Conservation (phyloP, 805 yeast genomes). For the Candida vaughaniae region DNA sequence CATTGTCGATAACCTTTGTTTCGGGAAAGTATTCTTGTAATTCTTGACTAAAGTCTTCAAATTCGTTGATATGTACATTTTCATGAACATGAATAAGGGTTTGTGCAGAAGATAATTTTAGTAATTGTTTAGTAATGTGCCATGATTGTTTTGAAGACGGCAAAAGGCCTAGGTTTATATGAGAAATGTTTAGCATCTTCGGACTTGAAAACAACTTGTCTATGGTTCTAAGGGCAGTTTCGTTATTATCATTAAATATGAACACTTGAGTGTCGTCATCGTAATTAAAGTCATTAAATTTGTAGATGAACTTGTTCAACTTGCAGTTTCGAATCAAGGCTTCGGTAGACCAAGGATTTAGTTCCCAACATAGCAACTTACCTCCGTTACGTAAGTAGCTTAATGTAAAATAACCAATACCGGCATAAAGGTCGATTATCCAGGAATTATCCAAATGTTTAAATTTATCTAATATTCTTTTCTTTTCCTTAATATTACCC, state of each 20-base stretch:
- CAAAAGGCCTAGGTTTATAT: slow-evolving; percentile 75
- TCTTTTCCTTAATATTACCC: slow-evolving; percentile 82
- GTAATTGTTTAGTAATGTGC: slow-evolving; percentile 37
- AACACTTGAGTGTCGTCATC: slow-evolving; percentile 34
- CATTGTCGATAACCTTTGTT: slow-evolving; percentile 10
- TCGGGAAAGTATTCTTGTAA: slow-evolving; percentile 9
- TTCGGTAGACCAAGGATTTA: slow-evolving; percentile 80
- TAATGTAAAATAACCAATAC: slow-evolving; percentile 82
- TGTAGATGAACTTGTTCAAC: slow-evolving; percentile 41
- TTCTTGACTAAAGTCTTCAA: slow-evolving; percentile 29
- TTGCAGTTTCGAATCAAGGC: slow-evolving; percentile 61
- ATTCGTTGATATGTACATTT: slow-evolving; percentile 51
- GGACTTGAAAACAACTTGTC: neutral
- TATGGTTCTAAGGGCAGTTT: slow-evolving; percentile 30
- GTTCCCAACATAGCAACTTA: slow-evolving; percentile 70
- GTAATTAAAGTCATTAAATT: slow-evolving; percentile 24
- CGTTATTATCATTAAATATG: slow-evolving; percentile 67
- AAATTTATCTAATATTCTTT: slow-evolving; percentile 52
- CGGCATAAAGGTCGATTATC: slow-evolving; percentile 74
- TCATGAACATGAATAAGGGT: slow-evolving; percentile 69
- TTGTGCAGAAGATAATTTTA: slow-evolving; percentile 4
- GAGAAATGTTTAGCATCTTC: slow-evolving; percentile 36
- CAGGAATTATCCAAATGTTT: slow-evolving; percentile 34
- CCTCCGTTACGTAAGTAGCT: slow-evolving; percentile 62
- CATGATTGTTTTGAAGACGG: slow-evolving; percentile 70